Conservation (phyloP, 768 basidiomycete genomes). For the Lyophyllum decastes region DNA sequence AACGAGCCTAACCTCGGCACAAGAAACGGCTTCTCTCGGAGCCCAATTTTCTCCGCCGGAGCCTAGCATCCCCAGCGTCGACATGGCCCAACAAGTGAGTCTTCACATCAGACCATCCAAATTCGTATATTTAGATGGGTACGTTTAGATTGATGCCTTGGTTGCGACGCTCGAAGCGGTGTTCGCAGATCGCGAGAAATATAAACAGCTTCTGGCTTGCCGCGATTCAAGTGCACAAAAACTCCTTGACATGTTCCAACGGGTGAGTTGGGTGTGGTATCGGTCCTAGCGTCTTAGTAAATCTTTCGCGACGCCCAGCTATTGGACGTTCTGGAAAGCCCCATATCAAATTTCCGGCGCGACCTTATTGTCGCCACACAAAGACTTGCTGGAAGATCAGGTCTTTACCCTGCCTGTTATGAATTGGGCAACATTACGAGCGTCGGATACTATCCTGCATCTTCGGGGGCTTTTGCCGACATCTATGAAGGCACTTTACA, state of each 20-base stretch:
- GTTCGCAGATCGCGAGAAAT: neutral
- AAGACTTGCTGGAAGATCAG: neutral
- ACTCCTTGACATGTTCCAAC: neutral
- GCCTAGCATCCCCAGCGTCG: no score
- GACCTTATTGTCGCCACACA: constrained; percentile 2
- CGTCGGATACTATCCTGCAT: neutral
- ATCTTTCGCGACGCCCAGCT: neutral
- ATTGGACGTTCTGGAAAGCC: neutral
- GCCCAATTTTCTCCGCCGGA: no score
- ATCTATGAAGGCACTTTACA: neutral
- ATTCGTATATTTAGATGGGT: no score
- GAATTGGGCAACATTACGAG: neutral
- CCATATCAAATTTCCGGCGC: neutral
- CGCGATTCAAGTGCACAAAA: neutral
- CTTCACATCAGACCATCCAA: no score
- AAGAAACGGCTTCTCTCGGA: no score
- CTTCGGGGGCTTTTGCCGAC: neutral
- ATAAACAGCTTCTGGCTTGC: neutral
- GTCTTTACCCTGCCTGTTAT: constrained; percentile 3
- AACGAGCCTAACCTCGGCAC: no score
- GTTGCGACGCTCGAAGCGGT: neutral
- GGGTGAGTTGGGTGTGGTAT: neutral
- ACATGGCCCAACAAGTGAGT: no score
- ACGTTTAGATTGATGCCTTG: no score
- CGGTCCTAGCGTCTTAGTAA: neutral